A percentile compares a stretch with the other conserved stretches of the same genome.
Conservation (phyloP, 345 rosid species). For the Camelina sativa region DNA sequence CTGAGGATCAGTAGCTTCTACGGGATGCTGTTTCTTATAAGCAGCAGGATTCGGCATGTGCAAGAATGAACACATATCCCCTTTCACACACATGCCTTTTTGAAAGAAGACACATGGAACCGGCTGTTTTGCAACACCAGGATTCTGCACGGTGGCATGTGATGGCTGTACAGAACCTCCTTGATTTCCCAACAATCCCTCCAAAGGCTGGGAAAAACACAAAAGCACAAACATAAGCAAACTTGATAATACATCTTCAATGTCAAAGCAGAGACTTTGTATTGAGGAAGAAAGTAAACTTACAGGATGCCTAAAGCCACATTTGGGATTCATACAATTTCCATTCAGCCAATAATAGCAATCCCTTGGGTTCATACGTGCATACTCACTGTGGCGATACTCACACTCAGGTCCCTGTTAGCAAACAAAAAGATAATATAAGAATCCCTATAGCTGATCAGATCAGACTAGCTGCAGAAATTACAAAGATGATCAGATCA, state of each 20-base stretch:
- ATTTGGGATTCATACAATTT: constrained; percentile 88
- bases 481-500: background rate
- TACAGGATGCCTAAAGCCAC: constrained; percentile 94
- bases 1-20: constrained; percentile 46
- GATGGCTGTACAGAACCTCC: constrained; percentile 51
- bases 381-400: constrained; percentile 97
- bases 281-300: constrained; percentile 46
- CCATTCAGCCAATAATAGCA: constrained; percentile 96
- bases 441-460: background rate
- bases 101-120: constrained; percentile 84
- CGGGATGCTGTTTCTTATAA: constrained; percentile 50
- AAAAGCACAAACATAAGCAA: constrained; percentile 30
- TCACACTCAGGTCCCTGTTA: constrained; percentile 92
- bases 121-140: constrained; percentile 55
- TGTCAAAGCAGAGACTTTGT: background rate
- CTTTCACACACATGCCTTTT: constrained; percentile 84
- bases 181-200: constrained; percentile 77
- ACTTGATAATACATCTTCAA: background rate
- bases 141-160: constrained; percentile 33
- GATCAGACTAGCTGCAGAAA: background rate
- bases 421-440: constrained; percentile 9
- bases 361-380: constrained; percentile 92
- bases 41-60: constrained; percentile 60
- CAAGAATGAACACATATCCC: constrained; percentile 80
- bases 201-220: constrained; percentile 68